Conservation (phyloP, 2,329 filamentous ascomycete species). For the Anisogramma anomala region DNA sequence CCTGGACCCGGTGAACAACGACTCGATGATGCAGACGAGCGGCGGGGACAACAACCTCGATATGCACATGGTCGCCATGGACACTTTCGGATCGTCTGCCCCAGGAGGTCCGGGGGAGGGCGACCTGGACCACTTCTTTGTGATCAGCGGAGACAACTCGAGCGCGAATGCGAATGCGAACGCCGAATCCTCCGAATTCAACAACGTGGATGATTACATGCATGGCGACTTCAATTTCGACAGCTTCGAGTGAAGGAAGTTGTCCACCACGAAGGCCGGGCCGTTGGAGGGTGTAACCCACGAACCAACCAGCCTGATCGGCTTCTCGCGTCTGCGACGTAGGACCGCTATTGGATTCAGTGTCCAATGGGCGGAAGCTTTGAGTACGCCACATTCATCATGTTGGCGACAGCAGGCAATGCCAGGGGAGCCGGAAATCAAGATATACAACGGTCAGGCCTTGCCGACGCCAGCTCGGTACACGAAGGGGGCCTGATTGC, state of each 20-base stretch:
- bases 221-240: constrained; percentile 9
- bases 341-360: too few relatives aligned
- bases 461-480: too few relatives aligned
- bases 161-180: constrained; percentile 29
- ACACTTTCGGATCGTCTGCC: constrained; percentile 1
- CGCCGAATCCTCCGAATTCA: constrained; percentile 19
- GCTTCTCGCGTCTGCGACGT: too few relatives aligned
- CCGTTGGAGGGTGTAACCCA: too few relatives aligned
- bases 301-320: too few relatives aligned
- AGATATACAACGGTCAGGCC: too few relatives aligned
- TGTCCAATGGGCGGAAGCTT: too few relatives aligned
- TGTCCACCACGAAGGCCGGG: too few relatives aligned
- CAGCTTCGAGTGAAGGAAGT: neutral
- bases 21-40: neutral
- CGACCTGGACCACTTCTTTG: constrained; percentile 37
- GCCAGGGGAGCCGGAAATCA: too few relatives aligned
- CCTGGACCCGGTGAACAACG: constrained; percentile 8
- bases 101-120: constrained; percentile 15
- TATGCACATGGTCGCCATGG: constrained; percentile 7
- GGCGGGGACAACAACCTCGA: constrained; percentile 4
- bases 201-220: constrained; percentile 11
- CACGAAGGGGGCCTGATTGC: too few relatives aligned
- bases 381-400: too few relatives aligned
- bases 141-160: constrained; percentile 28
- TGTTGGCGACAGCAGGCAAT: too few relatives aligned